Evolutionary conservation across 371 early-diverging fungal genomes (phyloP), one percentile per base, ranked within the genome.

Genomic region (Mucor racemosus): DNA sequence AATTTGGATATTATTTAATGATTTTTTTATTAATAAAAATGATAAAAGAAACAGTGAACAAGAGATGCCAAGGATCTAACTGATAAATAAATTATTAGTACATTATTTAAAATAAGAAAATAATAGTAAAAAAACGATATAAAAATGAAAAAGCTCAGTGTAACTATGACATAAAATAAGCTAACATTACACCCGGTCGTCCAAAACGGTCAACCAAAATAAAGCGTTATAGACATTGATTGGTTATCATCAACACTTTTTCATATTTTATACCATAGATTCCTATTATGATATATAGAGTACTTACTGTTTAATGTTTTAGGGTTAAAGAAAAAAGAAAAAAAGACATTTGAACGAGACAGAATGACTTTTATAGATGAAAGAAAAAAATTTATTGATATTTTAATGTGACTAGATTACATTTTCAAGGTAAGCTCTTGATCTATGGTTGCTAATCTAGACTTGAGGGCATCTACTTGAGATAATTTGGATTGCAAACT

Each of bases 401-500:
- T 38, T 38, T 9, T 39, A 7, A 11, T 58, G 59, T 58, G 65
- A 58, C 68, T 63, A 13, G 21, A 42, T 58, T 66, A 71, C 21
- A 67, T 26, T 54, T 78, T 80, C 44, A 88, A 77, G 67, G 81
- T 80, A 26, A 90, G 77, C 67, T 90, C 89, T 39, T 63, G 71
- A 66, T 89, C 87, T 60, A 94, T 87, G 68, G 90, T 88, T 39
- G 71, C 81, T 50, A 94, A 82, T 41, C 94, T 82, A 19, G 73
- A 66, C 80, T 91, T 83, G 60, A 91, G 73, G 17, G 82, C 81
- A 50, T 94, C 91, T 9, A 91, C 89, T 74, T 92, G 89, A 48
- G 86, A 82, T 58, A 96, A 65, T 76, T 90, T 90, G 59, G 84
- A 83, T 73, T 93, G 90, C 63, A 96, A 74, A 35, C 84, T 73